These are phyloP conservation scores for Trypanosoma melophagium DNA, from an alignment of 208 protist genomes.

Conservation along the genomic window DNA sequence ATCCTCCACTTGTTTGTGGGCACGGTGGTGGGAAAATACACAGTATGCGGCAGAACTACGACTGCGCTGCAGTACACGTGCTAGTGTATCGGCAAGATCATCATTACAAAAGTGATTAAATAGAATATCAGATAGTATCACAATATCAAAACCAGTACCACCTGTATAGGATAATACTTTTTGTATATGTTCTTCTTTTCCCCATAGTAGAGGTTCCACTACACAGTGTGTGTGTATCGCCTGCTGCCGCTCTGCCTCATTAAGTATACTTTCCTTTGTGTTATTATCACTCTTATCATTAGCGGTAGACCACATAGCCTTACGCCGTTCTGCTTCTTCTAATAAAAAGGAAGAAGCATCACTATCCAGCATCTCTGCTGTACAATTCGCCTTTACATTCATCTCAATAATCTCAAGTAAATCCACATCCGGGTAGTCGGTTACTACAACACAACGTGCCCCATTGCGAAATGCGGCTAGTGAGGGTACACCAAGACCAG, in stretches of 20 bases:
- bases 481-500: conserved; percentile 80
- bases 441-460: conserved; percentile 65
- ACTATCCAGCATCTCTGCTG: conserved; percentile 32
- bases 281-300: not conserved
- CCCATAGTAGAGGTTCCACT: conserved; percentile 84
- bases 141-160: conserved; percentile 69
- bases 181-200: conserved; percentile 70
- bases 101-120: conserved; percentile 92
- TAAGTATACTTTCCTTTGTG: conserved; percentile 1
- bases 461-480: conserved; percentile 74
- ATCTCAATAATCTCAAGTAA: conserved; percentile 74
- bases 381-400: conserved; percentile 77
- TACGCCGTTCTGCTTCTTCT: conserved; percentile 15
- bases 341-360: conserved; percentile 41
- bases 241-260: conserved; percentile 6
- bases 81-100: conserved; percentile 74
- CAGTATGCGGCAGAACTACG: conserved; percentile 73
- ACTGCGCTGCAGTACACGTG: conserved; percentile 39
- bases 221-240: conserved; percentile 31
- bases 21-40: conserved; percentile 89
- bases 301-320: not conserved
- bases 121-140: conserved; percentile 90
- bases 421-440: conserved; percentile 81
- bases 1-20: conserved; percentile 81
- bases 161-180: conserved; percentile 57